A percentile compares a stretch with the other conserved stretches of the same genome.
Evolutionary conservation across 768 basidiomycete species (phyloP).

Genomic region (Chiua virens): DNA sequence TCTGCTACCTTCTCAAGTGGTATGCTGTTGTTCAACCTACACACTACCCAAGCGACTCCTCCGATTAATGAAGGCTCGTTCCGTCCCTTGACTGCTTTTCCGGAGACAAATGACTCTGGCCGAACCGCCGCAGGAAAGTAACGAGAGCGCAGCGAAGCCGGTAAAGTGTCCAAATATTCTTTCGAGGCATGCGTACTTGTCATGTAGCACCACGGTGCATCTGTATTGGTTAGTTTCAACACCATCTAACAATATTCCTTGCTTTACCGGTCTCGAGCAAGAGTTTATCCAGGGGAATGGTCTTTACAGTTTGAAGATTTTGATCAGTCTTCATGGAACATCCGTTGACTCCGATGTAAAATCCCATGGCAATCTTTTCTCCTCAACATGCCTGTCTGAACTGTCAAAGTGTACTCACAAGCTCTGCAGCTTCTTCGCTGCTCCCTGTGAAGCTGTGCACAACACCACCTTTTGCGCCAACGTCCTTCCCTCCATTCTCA

Average conservation of each 20-base stretch:
- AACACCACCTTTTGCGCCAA: conserved; percentile 70
- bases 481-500: conserved; percentile 48
- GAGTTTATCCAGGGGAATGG: conserved; percentile 58
- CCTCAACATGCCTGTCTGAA: not conserved
- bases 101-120: conserved; percentile 57
- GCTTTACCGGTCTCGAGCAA: conserved; percentile 72
- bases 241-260: not conserved
- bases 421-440: conserved; percentile 57
- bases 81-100: conserved; percentile 70
- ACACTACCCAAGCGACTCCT: conserved; percentile 72
- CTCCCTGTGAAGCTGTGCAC: conserved; percentile 84
- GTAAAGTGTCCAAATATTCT: conserved; percentile 46
- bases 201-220: conserved; percentile 75
- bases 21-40: conserved; percentile 43
- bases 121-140: conserved; percentile 55
- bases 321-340: conserved; percentile 74
- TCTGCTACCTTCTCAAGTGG: conserved; percentile 56
- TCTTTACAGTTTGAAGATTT: conserved; percentile 54
- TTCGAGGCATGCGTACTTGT: conserved; percentile 66
- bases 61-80: conserved; percentile 71
- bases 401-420: conserved; percentile 46
- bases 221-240: conserved; percentile 31
- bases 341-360: conserved; percentile 62
- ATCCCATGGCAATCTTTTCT: conserved; percentile 68
- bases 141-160: conserved; percentile 41